Conservation (phyloP, 225 moss, liverwort and hornwort genomes). For the Climacium dendroides region DNA sequence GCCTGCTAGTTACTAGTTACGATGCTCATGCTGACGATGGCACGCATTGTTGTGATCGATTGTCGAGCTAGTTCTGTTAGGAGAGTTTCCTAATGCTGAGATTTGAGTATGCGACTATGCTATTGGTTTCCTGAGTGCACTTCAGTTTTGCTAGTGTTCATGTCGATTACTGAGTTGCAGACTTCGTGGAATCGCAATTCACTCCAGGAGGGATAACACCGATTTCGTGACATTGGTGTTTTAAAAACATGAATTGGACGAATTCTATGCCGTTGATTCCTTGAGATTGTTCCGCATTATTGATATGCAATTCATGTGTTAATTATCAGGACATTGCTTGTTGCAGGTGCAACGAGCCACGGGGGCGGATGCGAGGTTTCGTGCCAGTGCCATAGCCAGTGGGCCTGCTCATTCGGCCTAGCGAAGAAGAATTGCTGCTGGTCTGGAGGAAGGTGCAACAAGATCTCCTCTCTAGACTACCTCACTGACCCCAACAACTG, state of each 20-base stretch:
- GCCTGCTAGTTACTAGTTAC: too few relatives aligned
- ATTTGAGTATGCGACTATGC: neutral
- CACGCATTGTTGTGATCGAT: too few relatives aligned
- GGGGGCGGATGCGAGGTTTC: neutral
- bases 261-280: neutral
- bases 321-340: too few relatives aligned
- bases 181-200: neutral
- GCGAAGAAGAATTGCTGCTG: neutral
- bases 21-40: too few relatives aligned
- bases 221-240: neutral
- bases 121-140: neutral
- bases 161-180: neutral
- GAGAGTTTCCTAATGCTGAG: too few relatives aligned
- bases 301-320: neutral
- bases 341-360: neutral
- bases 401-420: neutral
- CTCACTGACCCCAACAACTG: neutral
- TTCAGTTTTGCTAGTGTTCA: neutral
- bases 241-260: neutral
- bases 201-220: too few relatives aligned
- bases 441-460: neutral
- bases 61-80: too few relatives aligned
- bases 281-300: too few relatives aligned
- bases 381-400: neutral
- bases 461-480: neutral